Evolutionary conservation across 345 rosid species (phyloP).

Genomic region (Viola odorata): DNA sequence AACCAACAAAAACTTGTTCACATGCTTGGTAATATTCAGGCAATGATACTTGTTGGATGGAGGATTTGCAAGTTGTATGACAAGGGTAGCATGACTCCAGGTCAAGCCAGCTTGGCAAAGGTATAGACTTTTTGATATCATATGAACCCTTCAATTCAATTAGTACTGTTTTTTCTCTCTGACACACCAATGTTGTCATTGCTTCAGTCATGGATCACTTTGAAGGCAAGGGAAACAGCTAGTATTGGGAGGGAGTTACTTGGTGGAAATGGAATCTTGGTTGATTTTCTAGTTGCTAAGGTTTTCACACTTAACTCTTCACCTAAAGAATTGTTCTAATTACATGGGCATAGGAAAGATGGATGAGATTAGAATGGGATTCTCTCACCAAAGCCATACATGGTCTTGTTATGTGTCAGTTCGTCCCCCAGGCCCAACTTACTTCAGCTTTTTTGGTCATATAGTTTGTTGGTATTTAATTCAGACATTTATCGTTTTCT

Average conservation of each 20-base stretch:
- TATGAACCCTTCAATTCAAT: background rate
- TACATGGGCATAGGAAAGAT: background rate
- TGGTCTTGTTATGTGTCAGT: background rate
- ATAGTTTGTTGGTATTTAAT: background rate
- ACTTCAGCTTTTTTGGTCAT: background rate
- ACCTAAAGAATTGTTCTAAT: background rate
- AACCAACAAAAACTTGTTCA: constrained; percentile 89
- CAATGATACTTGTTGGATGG: constrained; percentile 92
- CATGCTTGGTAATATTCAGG: constrained; percentile 87
- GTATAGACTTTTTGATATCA: constrained; percentile 29
- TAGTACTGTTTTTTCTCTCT: background rate
- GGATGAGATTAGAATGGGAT: background rate
- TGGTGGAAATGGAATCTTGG: constrained; percentile 85
- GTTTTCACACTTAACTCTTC: constrained; percentile 25
- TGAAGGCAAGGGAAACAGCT: constrained; percentile 75
- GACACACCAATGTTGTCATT: background rate
- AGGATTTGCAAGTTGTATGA: constrained; percentile 92
- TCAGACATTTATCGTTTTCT: background rate
- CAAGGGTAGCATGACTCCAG: constrained; percentile 75
- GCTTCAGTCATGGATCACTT: constrained; percentile 74
- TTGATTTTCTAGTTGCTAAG: constrained; percentile 95
- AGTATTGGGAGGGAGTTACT: constrained; percentile 83
- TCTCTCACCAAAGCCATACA: background rate
- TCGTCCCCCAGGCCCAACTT: background rate
- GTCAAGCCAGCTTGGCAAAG: constrained; percentile 98